These are phyloP conservation scores for Cajanus cajan DNA, from an alignment of 306 rosid species.

Conservation along the genomic window DNA sequence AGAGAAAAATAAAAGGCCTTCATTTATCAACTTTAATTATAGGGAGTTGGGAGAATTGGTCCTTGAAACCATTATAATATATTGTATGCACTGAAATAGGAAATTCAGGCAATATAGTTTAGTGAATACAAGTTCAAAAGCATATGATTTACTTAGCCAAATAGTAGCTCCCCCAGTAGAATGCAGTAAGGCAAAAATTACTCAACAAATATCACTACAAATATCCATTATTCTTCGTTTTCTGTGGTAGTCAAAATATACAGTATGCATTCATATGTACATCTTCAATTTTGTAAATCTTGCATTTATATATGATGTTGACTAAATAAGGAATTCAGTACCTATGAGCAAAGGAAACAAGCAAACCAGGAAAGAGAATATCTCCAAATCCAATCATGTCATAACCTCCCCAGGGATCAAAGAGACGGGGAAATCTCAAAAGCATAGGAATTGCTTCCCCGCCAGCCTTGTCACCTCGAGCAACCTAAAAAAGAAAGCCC, in stretches of 20 bases:
- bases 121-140: neutral
- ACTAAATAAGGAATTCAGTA: conserved; percentile 35
- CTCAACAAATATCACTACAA: conserved; percentile 5
- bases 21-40: neutral
- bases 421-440: conserved; percentile 70
- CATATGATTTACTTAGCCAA: neutral
- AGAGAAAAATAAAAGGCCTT: neutral
- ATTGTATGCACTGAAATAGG: neutral
- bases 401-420: conserved; percentile 95
- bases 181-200: neutral
- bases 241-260: neutral
- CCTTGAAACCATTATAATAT: neutral
- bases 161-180: neutral
- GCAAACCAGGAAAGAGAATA: conserved; percentile 95
- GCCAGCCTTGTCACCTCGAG: conserved; percentile 82
- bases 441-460: conserved; percentile 98
- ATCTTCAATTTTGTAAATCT: conserved; percentile 12
- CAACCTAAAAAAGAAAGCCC: conserved; percentile 63
- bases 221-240: neutral
- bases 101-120: neutral
- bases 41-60: neutral
- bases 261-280: neutral
- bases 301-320: neutral
- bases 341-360: conserved; percentile 75
- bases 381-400: conserved; percentile 98